Evolutionary conservation across 306 rosid species (phyloP), one percentile per base, ranked within the genome.

Genomic region (Ammopiptanthus mongolicus): DNA sequence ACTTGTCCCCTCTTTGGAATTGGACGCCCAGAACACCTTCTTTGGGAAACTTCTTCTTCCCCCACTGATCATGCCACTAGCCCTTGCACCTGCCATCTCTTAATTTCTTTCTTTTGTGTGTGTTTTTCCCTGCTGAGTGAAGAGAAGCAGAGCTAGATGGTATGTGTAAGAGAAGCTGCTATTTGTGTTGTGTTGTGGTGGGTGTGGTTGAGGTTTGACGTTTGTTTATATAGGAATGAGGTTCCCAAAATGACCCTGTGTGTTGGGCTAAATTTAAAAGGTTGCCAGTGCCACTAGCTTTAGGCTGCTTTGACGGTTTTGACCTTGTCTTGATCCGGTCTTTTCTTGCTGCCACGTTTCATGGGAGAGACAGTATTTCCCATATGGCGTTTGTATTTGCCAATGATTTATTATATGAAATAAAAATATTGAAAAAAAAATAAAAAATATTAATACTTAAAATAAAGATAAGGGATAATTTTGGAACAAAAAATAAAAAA

Each of bases 1-100:
- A 93, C 93, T 37, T 86, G 91, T 39, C 96, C 97, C 39, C 97
- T 65, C 84, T 67, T 87, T 3, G 97, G 97, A 81, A 86, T 85
- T 29, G 75, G 88, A 56, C 92, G 89, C 28, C 86, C 80, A 0
- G 82, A 36, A 72, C 2, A 8, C 65, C 87, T 75, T 23, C 71
- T 53, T 53, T 0, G 80, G 70, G 7, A 50, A 46, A 29, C 56
- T 79, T 36, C 84, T 80, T 48, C 87, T 81, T 5, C 79, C 79
- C 17, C 75, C 80, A 51, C 34, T 84, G 68, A 84, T 79, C 84
- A 71, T 67, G 0, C 46, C 69, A 62, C 62, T 59, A 2, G 3
- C 23, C 12, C 85, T 81, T 58, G 75, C 18, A 42, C 88, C 82
- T 84, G 74, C 82, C 85, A 83, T 80, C 19, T 59, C 11, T 39